These are phyloP conservation scores for Ziziphus jujuba DNA, from an alignment of 306 rosid species.

Conservation along the genomic window DNA sequence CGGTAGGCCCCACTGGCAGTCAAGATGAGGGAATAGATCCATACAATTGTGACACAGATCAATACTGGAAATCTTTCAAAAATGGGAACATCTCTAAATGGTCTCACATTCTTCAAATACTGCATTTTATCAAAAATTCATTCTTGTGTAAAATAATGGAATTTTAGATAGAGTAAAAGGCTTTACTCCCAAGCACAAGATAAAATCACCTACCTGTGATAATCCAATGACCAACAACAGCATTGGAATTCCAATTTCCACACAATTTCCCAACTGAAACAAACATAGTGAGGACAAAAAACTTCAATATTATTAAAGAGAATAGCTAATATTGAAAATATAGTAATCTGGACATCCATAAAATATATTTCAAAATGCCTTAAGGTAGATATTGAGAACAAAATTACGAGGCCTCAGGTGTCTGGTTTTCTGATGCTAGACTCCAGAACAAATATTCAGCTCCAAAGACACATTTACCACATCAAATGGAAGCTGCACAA, in stretches of 20 bases:
- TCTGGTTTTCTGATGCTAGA: constrained; percentile 1
- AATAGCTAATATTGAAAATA: neutral
- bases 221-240: constrained; percentile 76
- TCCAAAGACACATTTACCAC: neutral
- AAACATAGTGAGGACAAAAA: constrained; percentile 6
- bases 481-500: constrained; percentile 3
- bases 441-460: neutral
- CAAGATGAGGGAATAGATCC: constrained; percentile 87
- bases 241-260: constrained; percentile 93
- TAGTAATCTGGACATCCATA: constrained; percentile 12
- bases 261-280: constrained; percentile 86
- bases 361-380: neutral
- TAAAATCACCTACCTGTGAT: constrained; percentile 73
- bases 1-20: constrained; percentile 91
- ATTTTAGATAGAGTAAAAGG: constrained; percentile 8
- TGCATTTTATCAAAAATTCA: constrained; percentile 43
- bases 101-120: constrained; percentile 94
- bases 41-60: constrained; percentile 73
- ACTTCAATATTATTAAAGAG: neutral
- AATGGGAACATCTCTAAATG: constrained; percentile 76
- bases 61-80: constrained; percentile 91
- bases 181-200: neutral
- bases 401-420: neutral
- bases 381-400: neutral
- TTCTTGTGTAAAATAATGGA: constrained; percentile 4